Conservation (phyloP, 139 green algal genomes). For the Volvox africanus region DNA sequence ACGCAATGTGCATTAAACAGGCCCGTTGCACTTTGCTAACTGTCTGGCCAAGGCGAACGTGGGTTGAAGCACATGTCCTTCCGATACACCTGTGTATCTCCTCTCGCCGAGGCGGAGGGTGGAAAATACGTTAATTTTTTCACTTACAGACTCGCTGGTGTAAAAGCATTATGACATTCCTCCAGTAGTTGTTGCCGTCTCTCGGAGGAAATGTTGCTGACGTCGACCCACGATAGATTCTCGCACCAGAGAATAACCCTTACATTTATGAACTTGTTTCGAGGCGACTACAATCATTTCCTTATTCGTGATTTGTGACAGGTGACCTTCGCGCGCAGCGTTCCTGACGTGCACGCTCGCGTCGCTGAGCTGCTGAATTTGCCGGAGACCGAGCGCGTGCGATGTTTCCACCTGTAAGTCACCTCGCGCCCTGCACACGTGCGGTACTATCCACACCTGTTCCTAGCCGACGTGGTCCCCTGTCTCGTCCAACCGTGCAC, state of each 20-base stretch:
- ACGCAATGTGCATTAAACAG: neutral
- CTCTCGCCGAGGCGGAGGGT: neutral
- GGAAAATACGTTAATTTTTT: too few relatives aligned
- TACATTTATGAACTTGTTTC: neutral
- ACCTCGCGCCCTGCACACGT: too few relatives aligned
- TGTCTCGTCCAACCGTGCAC: too few relatives aligned
- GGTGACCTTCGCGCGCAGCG: neutral
- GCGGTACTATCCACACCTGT: too few relatives aligned
- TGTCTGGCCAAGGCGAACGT: too few relatives aligned
- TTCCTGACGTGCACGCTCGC: slow-evolving; percentile 15
- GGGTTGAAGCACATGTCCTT: neutral
- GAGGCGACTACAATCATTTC: neutral
- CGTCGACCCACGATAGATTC: neutral
- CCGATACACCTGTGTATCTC: neutral
- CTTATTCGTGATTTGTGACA: neutral
- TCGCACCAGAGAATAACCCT: too few relatives aligned
- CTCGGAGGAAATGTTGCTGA: neutral
- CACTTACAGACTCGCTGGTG: too few relatives aligned
- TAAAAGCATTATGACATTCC: too few relatives aligned
- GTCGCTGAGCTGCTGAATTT: slow-evolving; percentile 44
- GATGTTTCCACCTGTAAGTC: slow-evolving; percentile 47
- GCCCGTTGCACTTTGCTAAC: too few relatives aligned
- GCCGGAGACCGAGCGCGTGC: slow-evolving; percentile 35
- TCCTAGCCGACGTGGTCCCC: too few relatives aligned
- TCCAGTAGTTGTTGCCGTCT: too few relatives aligned